phyloP scores from a whole-genome alignment of 2,329 filamentous ascomycete species.

The Nothophoma quercina region DNA sequence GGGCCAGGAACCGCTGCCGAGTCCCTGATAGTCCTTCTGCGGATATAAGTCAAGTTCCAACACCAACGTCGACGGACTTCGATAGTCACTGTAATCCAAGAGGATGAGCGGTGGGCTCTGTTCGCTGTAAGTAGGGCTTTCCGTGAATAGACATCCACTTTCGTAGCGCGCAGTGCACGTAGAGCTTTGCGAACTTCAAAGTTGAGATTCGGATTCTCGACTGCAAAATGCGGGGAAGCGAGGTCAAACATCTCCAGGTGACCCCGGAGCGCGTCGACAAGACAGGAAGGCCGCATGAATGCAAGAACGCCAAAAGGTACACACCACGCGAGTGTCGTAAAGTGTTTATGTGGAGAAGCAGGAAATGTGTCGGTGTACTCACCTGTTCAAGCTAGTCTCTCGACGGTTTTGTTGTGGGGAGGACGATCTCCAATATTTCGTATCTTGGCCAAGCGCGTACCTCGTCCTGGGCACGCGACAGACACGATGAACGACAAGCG shows the following conservation, averaged over 20 bases:
- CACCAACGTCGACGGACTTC: conserved; percentile 3
- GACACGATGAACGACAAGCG: conserved; percentile 2
- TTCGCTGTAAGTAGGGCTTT: neutral
- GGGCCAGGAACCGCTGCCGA: conserved; percentile 1
- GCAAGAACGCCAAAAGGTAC: conserved; percentile 7
- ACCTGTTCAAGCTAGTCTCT: conserved; percentile 14
- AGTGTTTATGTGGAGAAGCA: conserved; percentile 13
- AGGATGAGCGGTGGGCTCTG: neutral
- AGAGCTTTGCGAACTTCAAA: neutral
- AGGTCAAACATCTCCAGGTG: conserved; percentile 8
- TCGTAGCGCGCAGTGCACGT: neutral
- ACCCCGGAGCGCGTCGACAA: conserved; percentile 13
- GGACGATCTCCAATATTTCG: conserved; percentile 23
- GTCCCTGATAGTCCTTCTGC: neutral
- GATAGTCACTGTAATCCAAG: neutral
- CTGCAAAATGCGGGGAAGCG: conserved; percentile 15
- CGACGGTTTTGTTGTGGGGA: conserved; percentile 21
- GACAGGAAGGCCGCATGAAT: conserved; percentile 15
- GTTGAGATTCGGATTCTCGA: neutral
- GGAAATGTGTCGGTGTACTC: conserved; percentile 16
- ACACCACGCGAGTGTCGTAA: conserved; percentile 1
- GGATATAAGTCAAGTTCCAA: conserved; percentile 10
- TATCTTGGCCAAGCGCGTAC: conserved; percentile 9
- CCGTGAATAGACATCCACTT: neutral
- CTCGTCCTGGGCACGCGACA: conserved; percentile 12